Base-by-base conservation (phyloP, 2,329 filamentous ascomycete species). In the Magnaporthiopsis rhizophila region DNA sequence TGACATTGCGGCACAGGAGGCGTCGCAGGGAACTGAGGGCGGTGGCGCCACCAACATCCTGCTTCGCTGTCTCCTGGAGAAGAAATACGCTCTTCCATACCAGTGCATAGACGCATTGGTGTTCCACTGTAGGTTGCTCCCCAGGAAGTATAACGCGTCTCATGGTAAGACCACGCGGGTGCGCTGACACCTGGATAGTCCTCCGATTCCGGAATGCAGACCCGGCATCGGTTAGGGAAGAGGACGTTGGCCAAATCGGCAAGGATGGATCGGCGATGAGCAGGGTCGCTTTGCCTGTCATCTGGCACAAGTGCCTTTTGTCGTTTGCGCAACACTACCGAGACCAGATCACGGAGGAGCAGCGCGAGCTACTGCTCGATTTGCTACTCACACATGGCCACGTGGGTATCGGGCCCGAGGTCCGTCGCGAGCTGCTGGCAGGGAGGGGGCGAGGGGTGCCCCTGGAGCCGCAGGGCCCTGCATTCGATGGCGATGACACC, bases 1-100 rank as follows among this genome's bases (percentile, higher is more conserved):
- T 74, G 95, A 99, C 71, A 95, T 99, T 72, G 90, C 92, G 7
- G 93, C 94, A 0, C 90, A 96, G 72, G 91, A 97, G 75, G 92
- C 92, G 30, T 89, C 89, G 11, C 86, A 88, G 26, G 86, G 92
- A 64, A 90, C 88, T 6, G 94, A 97, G 75, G 90, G 90, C 59
- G 93, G 92, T 24, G 94, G 94, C 60, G 90, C 93, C 4, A 95
- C 93, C 67, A 98, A 97, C 77, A 89, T 97, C 70, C 96, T 99
- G 77, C 96, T 99, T 78, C 91, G 91, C 73, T 88, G 91, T 0
- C 83, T 99, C 53, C 81, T 99, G 4, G 94, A 97, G 77, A 99
- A 99, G 84, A 96, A 96, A 74, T 98, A 99, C 71, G 95, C 95
- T 0, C 81, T 99, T 13, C 95, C 94, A 0, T 97, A 90, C 79